Base-by-base conservation (phyloP, 129 eudicot species). In the Smallanthus sonchifolius region DNA sequence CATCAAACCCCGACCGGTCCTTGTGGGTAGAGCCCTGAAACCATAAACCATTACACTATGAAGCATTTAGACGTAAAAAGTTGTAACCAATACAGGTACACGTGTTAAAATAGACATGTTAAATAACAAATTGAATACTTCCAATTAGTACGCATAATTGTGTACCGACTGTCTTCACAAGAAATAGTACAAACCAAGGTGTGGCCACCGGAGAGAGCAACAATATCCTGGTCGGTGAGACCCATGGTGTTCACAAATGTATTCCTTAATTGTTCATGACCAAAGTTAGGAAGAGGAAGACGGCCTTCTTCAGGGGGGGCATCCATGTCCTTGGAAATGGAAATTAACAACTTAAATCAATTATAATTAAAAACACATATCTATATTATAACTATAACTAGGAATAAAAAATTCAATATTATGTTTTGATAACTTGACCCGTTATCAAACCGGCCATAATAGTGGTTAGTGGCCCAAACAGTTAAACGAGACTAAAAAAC, bases 1-100 rank as follows among this genome's bases (percentile, higher is more conserved):
- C 99, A 65, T 95, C 99, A 67, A 88, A 82, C 44, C 99, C 98
- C 40, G 98, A 94, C 10, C 96, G 89, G 43, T 94, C 98, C 87
- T 87, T 86, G 84, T 94, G 98, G 75, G 87, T 77, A 61, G 97
- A 83, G 77, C 98, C 98, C 98, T 93, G 73, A 2, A 70, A 15
- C 36, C 38, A 38, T 35, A 11, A 40, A 47, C 47, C 64, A 3
- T 48, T 32, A 56, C 44, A 6, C 67, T 44, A 11, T n/a, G 3
- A 57, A 10, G 13, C 5, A 42, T 39, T 7, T 19, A 10, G 54
- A 24, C n/a, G 5, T 17, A 17, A 67, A 75, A 37, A 45, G 38
- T 9, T 57, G 19, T n/a, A 28, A 13, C 16, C 55, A 28, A 15
- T 5, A 9, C 43, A 64, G n/a, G 15, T 64, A 64, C 9, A n/a